Percentiles rank a stretch among this genome's conserved stretches.
phyloP scores from a whole-genome alignment of 306 rosid species.

The Aeschynomene evenia region DNA sequence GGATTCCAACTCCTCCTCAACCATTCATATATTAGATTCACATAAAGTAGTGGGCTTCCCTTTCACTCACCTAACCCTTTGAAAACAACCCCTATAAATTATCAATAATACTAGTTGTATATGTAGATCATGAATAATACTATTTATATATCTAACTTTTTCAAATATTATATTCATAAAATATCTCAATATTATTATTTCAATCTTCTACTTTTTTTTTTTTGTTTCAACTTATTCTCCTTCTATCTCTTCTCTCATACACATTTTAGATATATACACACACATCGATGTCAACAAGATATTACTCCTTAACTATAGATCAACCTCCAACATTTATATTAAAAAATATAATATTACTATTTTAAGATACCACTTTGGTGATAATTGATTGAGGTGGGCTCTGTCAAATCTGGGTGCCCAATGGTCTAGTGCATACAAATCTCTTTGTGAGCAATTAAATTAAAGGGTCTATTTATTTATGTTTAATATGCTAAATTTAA shows the following conservation, averaged over 20 bases:
- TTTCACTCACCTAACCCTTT: constrained; percentile 81
- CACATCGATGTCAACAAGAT: too few relatives aligned
- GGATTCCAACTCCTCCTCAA: constrained; percentile 98
- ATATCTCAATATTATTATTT: too few relatives aligned
- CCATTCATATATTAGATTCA: constrained; percentile 54
- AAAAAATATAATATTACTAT: constrained; percentile 29
- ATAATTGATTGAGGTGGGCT: constrained; percentile 48
- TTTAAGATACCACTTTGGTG: constrained; percentile 42
- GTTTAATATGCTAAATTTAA: constrained; percentile 21
- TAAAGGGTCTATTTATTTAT: neutral
- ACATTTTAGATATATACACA: too few relatives aligned
- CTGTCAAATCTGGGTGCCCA: constrained; percentile 68
- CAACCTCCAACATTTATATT: constrained; percentile 34
- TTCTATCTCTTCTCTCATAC: too few relatives aligned
- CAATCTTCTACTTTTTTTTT: too few relatives aligned
- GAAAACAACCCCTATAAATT: constrained; percentile 55
- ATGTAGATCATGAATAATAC: too few relatives aligned
- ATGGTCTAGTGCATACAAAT: constrained; percentile 39
- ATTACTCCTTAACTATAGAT: constrained; percentile 43
- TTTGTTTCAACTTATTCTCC: too few relatives aligned
- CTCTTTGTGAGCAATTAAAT: constrained; percentile 37
- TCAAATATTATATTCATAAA: too few relatives aligned
- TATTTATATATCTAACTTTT: too few relatives aligned
- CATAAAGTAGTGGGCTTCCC: constrained; percentile 77
- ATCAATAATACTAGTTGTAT: too few relatives aligned